A percentile compares a stretch with the other conserved stretches of the same genome.
Evolutionary conservation across 768 basidiomycete species (phyloP).

Genomic region (Tylopilus felleus): DNA sequence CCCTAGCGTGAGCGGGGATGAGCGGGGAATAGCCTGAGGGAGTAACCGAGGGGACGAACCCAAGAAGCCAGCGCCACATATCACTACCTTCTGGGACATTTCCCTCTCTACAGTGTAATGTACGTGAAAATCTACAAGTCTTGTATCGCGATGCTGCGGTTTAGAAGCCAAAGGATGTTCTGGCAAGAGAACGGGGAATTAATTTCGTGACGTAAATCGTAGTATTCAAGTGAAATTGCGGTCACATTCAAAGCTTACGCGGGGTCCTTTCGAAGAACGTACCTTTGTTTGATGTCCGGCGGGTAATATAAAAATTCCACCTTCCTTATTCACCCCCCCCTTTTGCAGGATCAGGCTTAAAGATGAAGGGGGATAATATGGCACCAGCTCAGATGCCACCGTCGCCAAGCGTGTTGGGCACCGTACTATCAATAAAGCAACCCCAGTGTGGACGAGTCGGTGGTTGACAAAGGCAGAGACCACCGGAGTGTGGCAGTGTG

Average conservation of each 20-base stretch:
- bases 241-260: neutral
- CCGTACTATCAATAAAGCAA: neutral
- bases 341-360: neutral
- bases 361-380: neutral
- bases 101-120: neutral
- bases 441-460: neutral
- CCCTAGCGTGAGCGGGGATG: conserved; percentile 35
- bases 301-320: neutral
- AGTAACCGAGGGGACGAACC: conserved; percentile 37
- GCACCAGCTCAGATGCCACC: neutral
- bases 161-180: neutral
- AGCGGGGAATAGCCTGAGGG: conserved; percentile 5
- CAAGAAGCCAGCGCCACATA: conserved; percentile 60
- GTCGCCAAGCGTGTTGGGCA: neutral
- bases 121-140: neutral
- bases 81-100: conserved; percentile 40
- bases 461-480: no score
- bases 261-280: neutral
- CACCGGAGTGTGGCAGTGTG: conserved; percentile 7
- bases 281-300: conserved; percentile 1
- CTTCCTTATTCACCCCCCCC: neutral
- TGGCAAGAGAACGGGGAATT: neutral
- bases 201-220: conserved; percentile 7
- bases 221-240: neutral
- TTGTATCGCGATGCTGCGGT: neutral